Conservation (phyloP, 2,329 filamentous ascomycete species). For the Talaromyces sp. region DNA sequence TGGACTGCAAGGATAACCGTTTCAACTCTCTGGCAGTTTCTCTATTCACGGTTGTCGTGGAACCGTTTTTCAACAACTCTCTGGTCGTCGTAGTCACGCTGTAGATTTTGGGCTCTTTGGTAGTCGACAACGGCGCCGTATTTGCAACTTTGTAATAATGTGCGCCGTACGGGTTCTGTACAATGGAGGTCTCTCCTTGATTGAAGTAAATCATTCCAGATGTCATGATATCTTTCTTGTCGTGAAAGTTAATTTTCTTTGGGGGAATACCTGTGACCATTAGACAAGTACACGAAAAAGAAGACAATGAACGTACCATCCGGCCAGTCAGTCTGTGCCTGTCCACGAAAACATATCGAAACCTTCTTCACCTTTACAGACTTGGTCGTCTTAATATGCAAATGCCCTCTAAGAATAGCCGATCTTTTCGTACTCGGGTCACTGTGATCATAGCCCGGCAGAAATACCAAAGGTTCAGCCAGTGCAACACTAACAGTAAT, state of each 20-base stretch:
- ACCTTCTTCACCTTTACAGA: constrained; percentile 90
- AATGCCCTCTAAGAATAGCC: constrained; percentile 77
- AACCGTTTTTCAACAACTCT: constrained; percentile 39
- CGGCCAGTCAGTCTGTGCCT: constrained; percentile 89
- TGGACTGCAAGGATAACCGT: constrained; percentile 73
- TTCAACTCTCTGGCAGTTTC: constrained; percentile 51
- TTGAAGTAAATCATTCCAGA: constrained; percentile 95
- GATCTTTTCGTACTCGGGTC: constrained; percentile 61
- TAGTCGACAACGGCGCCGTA: constrained; percentile 27
- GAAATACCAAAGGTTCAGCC: constrained; percentile 48
- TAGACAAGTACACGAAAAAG: not conserved
- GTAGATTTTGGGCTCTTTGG: constrained; percentile 25
- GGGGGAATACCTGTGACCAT: constrained; percentile 68
- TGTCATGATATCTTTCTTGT: constrained; percentile 80
- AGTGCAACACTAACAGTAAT: constrained; percentile 46
- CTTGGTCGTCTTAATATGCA: constrained; percentile 80
- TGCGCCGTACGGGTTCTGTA: constrained; percentile 60
- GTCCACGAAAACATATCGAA: constrained; percentile 79
- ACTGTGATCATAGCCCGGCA: constrained; percentile 49
- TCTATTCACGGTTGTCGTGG: constrained; percentile 42
- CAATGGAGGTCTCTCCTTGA: constrained; percentile 39
- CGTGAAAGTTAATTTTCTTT: constrained; percentile 74
- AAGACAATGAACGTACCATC: constrained; percentile 58
- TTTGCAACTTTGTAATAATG: constrained; percentile 58
- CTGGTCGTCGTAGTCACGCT: constrained; percentile 31